Evolutionary conservation across 768 basidiomycete species (phyloP), one percentile per base, ranked within the genome.

Genomic region (Trametes cubensis): DNA sequence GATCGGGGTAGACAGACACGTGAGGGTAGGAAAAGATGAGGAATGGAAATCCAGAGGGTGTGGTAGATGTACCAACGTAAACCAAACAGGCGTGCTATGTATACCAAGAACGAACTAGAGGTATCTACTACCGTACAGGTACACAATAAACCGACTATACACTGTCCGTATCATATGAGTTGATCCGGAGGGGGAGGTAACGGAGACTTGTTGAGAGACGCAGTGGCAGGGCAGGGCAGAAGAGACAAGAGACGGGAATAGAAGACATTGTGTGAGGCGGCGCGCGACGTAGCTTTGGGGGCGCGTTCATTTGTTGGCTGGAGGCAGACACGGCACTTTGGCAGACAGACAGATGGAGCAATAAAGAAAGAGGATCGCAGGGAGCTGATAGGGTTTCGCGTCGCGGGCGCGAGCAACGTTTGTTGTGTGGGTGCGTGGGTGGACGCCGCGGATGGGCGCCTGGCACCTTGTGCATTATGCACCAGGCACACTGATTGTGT

Each of bases 71-170:
- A 23, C 25, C 15, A 40, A 54, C 28, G 34, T 58, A 55, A 56
- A 49, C 55, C 42, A 51, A 61, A 46, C 45, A 55, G 47, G 58
- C 49, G 51, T 64, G 63, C 58, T 56, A 56, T 64, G 58, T 64
- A 63, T 63, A 59, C 58, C 62, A 54, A 59, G 55, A 64, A 47
- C 58, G 41, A 38, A 64, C 63, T 64, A 64, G 55, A 56, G 63
- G 63, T 60, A 60, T 64, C 58, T 64, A 60, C 63, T 64, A 60
- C 63, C 58, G 55, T 64, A 64, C 58, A 57, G 17, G 58, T 60
- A 64, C 63, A 64, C 58, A 60, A 60, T 60, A 60, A 60, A 60
- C 49, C 63, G 63, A 64, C 63, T 64, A 64, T 64, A 64, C 58
- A 64, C 20, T 46, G 62, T 63, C 59, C 58, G 58, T 60, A 60